phyloP scores from a whole-genome alignment of 306 rosid genomes.

The Cucurbita pepo region DNA sequence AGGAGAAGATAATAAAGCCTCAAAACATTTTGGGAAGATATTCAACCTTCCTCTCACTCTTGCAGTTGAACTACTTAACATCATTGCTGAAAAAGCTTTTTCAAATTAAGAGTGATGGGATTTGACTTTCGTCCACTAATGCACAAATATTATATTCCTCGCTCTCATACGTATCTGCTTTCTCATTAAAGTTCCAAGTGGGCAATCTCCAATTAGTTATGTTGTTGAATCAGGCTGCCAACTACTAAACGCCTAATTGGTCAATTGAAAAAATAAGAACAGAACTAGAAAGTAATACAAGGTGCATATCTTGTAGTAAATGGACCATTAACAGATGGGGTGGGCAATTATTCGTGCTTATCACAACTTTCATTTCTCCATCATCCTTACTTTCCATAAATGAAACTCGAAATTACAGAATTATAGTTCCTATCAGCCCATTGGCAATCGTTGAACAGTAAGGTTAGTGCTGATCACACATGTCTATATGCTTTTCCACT shows the following conservation, averaged over 20 bases:
- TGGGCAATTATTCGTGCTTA: slow-evolving; percentile 1
- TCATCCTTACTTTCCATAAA: neutral
- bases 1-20: neutral
- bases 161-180: neutral
- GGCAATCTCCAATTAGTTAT: slow-evolving; percentile 1
- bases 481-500: neutral
- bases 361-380: slow-evolving; percentile 4
- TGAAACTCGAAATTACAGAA: neutral
- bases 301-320: slow-evolving; percentile 2
- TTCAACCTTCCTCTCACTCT: slow-evolving; percentile 26
- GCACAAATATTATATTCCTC: slow-evolving; percentile 11
- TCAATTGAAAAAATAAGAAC: neutral
- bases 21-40: slow-evolving; percentile 3
- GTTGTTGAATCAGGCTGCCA: slow-evolving; percentile 6
- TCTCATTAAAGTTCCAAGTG: slow-evolving; percentile 4
- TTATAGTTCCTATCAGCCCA: neutral
- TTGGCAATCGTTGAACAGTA: neutral
- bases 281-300: neutral
- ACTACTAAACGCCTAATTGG: neutral
- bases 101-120: slow-evolving; percentile 14
- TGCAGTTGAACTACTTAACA: slow-evolving; percentile 18
- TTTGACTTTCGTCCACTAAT: slow-evolving; percentile 24
- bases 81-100: slow-evolving; percentile 23
- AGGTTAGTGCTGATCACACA: neutral
- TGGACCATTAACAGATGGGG: slow-evolving; percentile 7